These are phyloP conservation scores for Nothophaeocryptopus gaeumannii DNA, from an alignment of 2,329 filamentous ascomycete genomes.

Conservation along the genomic window DNA sequence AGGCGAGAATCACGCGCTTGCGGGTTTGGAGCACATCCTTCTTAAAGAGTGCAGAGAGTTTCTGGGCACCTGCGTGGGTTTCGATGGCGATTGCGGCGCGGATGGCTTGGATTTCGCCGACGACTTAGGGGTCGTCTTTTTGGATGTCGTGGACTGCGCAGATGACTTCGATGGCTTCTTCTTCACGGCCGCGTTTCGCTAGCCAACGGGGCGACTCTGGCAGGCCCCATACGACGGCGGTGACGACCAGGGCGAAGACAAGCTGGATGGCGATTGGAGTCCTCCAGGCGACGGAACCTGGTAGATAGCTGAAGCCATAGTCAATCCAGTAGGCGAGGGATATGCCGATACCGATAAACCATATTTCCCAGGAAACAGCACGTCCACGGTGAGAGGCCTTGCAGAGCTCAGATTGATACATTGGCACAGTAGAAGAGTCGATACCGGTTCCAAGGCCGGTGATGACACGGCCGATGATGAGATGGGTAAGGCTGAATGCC, in stretches of 20 bases:
- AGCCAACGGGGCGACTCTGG: constrained; percentile 49
- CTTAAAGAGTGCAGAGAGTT: no score
- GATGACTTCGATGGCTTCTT: constrained; percentile 50
- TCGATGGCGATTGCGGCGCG: constrained; percentile 35
- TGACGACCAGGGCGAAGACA: constrained; percentile 48
- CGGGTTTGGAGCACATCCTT: no score
- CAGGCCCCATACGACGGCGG: constrained; percentile 43
- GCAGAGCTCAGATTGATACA: constrained; percentile 48
- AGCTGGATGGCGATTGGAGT: constrained; percentile 56
- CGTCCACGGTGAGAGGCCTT: constrained; percentile 22
- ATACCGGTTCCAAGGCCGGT: constrained; percentile 58
- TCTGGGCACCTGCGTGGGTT: background rate
- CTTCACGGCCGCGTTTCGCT: constrained; percentile 45
- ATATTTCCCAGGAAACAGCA: constrained; percentile 53
- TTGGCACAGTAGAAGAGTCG: constrained; percentile 51
- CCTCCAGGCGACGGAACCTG: constrained; percentile 44
- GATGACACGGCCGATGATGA: constrained; percentile 53
- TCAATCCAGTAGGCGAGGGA: constrained; percentile 54
- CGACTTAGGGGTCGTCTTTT: constrained; percentile 21
- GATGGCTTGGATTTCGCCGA: constrained; percentile 29
- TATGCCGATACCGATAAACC: constrained; percentile 49
- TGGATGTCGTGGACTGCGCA: constrained; percentile 38
- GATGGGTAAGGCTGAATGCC: constrained; percentile 42
- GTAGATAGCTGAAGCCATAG: constrained; percentile 42
- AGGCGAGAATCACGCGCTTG: no score